Percentiles rank a stretch among this genome's conserved stretches.
These are phyloP conservation scores for Backusella tarrabulga DNA, from an alignment of 192 early-diverging fungal genomes.

Conservation along the genomic window DNA sequence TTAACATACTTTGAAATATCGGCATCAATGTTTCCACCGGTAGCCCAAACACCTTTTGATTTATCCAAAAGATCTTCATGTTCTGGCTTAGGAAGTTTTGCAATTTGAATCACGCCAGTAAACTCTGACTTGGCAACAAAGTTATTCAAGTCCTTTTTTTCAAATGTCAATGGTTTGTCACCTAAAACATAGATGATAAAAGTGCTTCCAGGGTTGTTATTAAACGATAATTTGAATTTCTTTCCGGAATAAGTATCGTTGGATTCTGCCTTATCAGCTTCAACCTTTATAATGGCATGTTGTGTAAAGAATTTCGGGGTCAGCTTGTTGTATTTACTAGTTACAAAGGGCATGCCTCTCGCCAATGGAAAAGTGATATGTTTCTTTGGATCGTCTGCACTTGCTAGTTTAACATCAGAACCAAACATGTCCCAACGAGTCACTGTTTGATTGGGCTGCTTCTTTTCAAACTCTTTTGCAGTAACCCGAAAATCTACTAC, in stretches of 20 bases:
- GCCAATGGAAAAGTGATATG: constrained; percentile 28
- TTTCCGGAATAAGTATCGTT: constrained; percentile 10
- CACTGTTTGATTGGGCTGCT: constrained; percentile 3
- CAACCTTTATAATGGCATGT: constrained; percentile 24
- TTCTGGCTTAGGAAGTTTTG: constrained; percentile 20
- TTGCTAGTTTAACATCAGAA: constrained; percentile 17
- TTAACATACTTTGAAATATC: constrained; percentile 14
- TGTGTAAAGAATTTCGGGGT: constrained; percentile 37
- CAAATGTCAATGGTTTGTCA: constrained; percentile 10
- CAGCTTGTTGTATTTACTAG: constrained; percentile 24
- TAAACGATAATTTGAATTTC: constrained; percentile 31
- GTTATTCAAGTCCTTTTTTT: not conserved
- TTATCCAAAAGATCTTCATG: constrained; percentile 22
- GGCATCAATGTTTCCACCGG: constrained; percentile 14
- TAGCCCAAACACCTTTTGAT: constrained; percentile 22
- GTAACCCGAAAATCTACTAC: constrained; percentile 31
- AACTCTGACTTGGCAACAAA: constrained; percentile 14
- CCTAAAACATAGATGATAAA: constrained; percentile 34
- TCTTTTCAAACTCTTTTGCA: constrained; percentile 24
- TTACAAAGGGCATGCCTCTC: constrained; percentile 36
- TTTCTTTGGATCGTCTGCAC: not conserved
- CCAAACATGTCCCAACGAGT: constrained; percentile 30
- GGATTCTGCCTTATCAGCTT: not conserved
- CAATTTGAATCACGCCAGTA: constrained; percentile 31
- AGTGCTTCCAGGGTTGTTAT: constrained; percentile 21